Evolutionary conservation across 1,284 basidiomycete species (phyloP), one percentile per base, ranked within the genome.

Genomic region (Bjerkandera adusta): DNA sequence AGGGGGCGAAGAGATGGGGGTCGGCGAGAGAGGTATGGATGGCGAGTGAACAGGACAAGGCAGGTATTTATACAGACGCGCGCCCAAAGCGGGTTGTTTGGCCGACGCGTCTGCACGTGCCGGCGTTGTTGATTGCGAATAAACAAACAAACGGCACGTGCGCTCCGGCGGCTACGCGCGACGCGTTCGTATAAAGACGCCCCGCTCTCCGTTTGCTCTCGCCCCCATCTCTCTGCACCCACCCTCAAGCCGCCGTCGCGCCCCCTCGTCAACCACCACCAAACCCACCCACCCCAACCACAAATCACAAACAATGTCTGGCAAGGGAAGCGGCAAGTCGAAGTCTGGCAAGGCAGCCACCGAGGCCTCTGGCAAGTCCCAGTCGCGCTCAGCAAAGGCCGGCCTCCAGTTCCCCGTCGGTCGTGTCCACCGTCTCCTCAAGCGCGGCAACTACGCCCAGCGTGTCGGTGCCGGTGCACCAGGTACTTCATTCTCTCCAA

Each of bases 381-480:
- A 83, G 64, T 89, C 89, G 42, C 85, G 89, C 55, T 92, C 89
- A 36, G 79, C 86, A 60, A 92, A 92, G 72, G 79, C 79, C 56
- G 88, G 86, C 58, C 80, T 91, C 54, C 88, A 89, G 70, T 86
- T 92, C 81, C 89, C 89, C 50, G 90, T 92, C 66, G 89, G 90
- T 79, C 89, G 90, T 87, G 87, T 92, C 67, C 90, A 93, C 73
- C 85, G 90, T 82, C 83, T 90, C 55, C 70, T 92, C 57, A 90
- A 91, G 80, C 83, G 82, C 71, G 89, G 89, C 57, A 91, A 92
- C 79, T 92, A 92, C 67, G 86, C 85, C 36, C 81, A 85, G 64
- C 84, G 85, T 65, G 77, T 89, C 52, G 85, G 86, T 71, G 83
- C 83, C 56, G 85, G 85, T 67, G 85, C 89, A 63, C 88, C 82